Conservation (phyloP, 106 monocot genomes). For the Agapanthus africanus region DNA sequence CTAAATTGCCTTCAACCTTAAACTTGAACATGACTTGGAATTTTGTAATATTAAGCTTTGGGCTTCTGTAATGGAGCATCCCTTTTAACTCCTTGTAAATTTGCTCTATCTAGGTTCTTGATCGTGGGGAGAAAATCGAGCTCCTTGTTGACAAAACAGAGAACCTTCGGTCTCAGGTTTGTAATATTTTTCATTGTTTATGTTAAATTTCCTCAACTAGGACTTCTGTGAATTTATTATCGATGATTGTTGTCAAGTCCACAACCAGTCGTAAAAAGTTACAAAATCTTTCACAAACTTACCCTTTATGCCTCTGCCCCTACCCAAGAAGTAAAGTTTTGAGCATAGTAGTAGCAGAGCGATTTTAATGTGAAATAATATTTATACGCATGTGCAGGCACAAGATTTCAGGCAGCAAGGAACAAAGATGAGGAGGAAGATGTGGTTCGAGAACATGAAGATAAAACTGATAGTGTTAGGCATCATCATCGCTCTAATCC, state of each 20-base stretch:
- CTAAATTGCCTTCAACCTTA: too few species aligned
- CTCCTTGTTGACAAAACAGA: constrained; percentile 23
- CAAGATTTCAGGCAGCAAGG: constrained; percentile 23
- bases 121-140: constrained; percentile 25
- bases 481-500: constrained; percentile 18
- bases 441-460: constrained; percentile 29
- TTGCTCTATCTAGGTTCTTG: constrained; percentile 15
- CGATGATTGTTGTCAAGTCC: too few species aligned
- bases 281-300: too few species aligned
- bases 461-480: constrained; percentile 18
- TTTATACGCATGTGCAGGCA: constrained; percentile 9
- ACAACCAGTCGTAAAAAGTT: too few species aligned
- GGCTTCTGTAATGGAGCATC: background rate
- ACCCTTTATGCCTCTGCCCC: too few species aligned
- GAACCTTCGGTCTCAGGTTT: constrained; percentile 24
- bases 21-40: too few species aligned
- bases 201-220: too few species aligned
- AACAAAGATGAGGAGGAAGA: constrained; percentile 18
- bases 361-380: too few species aligned
- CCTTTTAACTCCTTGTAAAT: constrained; percentile 6
- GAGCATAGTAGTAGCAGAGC: too few species aligned
- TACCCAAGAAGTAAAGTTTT: too few species aligned
- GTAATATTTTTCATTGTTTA: background rate
- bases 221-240: too few species aligned
- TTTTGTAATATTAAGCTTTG: background rate